phyloP scores from a whole-genome alignment of 345 rosid genomes.

The Eucalyptus pumila region DNA sequence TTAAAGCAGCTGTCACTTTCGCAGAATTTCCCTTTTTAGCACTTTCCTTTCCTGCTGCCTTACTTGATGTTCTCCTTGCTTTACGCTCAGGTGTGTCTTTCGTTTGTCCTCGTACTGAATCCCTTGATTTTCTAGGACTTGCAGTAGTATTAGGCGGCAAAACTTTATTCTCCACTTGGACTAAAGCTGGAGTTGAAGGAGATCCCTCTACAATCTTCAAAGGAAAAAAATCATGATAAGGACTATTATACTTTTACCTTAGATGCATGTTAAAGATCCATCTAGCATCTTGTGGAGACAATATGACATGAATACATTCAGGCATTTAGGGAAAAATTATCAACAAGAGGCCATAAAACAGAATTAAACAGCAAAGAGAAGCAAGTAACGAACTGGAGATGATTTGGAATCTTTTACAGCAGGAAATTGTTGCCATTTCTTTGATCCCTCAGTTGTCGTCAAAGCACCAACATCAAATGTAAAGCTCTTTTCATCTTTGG shows the following conservation, averaged over 20 bases:
- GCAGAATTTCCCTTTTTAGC: constrained; percentile 37
- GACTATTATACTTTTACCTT: not conserved
- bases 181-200: constrained; percentile 32
- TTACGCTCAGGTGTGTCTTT: constrained; percentile 66
- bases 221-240: not conserved
- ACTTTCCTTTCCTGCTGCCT: constrained; percentile 46
- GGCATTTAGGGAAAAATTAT: not conserved
- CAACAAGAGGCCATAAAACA: not conserved
- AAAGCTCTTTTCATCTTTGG: constrained; percentile 37
- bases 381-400: constrained; percentile 22
- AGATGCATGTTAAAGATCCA: not conserved
- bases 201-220: constrained; percentile 48
- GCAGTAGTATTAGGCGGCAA: constrained; percentile 14
- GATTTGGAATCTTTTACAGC: constrained; percentile 12
- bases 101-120: constrained; percentile 8
- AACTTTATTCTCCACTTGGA: constrained; percentile 26
- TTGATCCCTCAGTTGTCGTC: constrained; percentile 20
- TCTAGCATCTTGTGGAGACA: not conserved
- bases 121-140: constrained; percentile 21
- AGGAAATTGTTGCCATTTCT: constrained; percentile 25
- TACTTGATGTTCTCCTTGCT: constrained; percentile 52
- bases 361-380: not conserved
- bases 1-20: constrained; percentile 26
- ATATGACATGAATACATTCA: not conserved
- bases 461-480: constrained; percentile 28